phyloP scores from a whole-genome alignment of 2,329 filamentous ascomycete genomes.

The Myriosclerotinia scirpicola region DNA sequence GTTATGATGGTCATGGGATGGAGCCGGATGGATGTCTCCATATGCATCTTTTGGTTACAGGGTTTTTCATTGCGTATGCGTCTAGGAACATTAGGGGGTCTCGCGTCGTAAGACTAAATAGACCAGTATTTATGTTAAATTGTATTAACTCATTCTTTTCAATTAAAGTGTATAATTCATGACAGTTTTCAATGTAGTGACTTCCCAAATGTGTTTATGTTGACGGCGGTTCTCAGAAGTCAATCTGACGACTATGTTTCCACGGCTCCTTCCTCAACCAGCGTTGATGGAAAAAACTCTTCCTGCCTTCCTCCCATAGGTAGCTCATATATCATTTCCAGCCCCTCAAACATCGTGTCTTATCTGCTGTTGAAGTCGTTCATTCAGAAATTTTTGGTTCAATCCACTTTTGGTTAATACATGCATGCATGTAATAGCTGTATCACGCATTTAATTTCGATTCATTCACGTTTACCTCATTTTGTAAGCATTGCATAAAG shows the following conservation, averaged over 20 bases:
- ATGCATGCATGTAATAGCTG: constrained; percentile 32
- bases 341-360: constrained; percentile 41
- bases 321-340: constrained; percentile 37
- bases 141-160: constrained; percentile 21
- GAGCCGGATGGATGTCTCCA: constrained; percentile 36
- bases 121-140: constrained; percentile 29
- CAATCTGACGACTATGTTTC: neutral
- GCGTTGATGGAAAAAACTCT: constrained; percentile 10
- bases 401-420: constrained; percentile 39
- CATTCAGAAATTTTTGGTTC: constrained; percentile 24
- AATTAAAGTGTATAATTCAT: neutral
- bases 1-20: constrained; percentile 36
- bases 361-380: constrained; percentile 20
- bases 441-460: constrained; percentile 38
- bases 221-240: neutral
- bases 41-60: constrained; percentile 38
- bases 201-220: neutral
- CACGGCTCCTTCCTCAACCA: constrained; percentile 22
- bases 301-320: neutral
- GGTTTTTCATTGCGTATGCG: constrained; percentile 35
- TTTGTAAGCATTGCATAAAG: constrained; percentile 28
- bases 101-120: constrained; percentile 31
- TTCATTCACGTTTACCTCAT: constrained; percentile 34
- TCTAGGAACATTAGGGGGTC: constrained; percentile 21
- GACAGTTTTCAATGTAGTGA: neutral